Evolutionary conservation across 2,329 filamentous ascomycete genomes (phyloP), one percentile per base, ranked within the genome.

Genomic region (Ceratocystis eucalypticola): DNA sequence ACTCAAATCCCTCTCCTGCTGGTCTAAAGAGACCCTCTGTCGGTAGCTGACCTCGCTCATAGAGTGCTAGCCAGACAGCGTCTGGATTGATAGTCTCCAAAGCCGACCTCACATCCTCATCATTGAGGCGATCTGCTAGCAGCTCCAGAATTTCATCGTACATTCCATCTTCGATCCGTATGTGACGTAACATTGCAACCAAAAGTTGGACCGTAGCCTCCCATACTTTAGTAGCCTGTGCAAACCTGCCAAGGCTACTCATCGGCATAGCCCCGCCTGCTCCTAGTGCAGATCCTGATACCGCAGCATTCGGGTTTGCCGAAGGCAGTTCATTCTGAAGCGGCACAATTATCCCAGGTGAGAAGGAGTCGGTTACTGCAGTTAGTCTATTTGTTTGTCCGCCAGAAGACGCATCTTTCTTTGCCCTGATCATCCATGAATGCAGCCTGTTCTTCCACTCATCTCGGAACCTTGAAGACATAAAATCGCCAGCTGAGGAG

Each of bases 401-500:
- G 61, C 59, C 45, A 69, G 70, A 71, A 12, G 72, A 71, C 2
- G 75, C 78, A 64, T 79, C 75, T 2, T 72, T 72, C 69, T 80
- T 81, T 6, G 72, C 73, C 67, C 76, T 78, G 57, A 71, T 72
- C 74, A 12, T 76, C 75, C 66, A 68, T n/a, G 64, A 28, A 59
- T 59, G 57, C 64, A 86, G 76, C 28, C 84, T 75, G 17, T 80
- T 77, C 64, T 75, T 77, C 87, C 88, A 96, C 67, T 91, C 86
- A 3, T 83, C 84, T 73, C 88, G 84, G 69, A 96, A 83, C 5
- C 94, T 80, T 0, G 84, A 85, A 44, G 82, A 80, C 76, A 97
- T 84, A 72, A 99, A 99, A 68, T 91, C 86, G 0, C 91, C 89
- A 0, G 90, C 89, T 61, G 83, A 79, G 66, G 78, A 77, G 72